A percentile compares a stretch with the other conserved stretches of the same genome.
phyloP scores from a whole-genome alignment of 306 rosid genomes.

The Cyamopsis tetragonoloba region DNA sequence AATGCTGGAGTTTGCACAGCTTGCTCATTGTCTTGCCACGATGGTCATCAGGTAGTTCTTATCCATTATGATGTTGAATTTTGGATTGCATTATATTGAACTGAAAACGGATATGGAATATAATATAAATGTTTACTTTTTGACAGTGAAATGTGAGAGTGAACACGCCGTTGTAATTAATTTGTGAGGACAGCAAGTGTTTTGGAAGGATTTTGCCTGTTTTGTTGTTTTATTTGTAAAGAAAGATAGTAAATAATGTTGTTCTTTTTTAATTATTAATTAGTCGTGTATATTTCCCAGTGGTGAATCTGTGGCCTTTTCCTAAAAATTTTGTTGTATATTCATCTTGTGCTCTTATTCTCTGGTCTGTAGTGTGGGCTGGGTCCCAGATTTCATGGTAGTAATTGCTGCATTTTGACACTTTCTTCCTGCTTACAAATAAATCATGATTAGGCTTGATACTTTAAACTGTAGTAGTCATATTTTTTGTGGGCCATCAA shows the following conservation, averaged over 20 bases:
- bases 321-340: background rate
- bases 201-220: background rate
- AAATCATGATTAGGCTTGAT: background rate
- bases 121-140: background rate
- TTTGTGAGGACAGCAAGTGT: background rate
- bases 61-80: background rate
- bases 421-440: background rate
- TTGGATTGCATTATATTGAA: constrained; percentile 6
- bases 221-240: background rate
- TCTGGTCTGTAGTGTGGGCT: background rate
- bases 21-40: constrained; percentile 96
- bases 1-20: constrained; percentile 99
- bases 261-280: background rate
- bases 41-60: constrained; percentile 83
- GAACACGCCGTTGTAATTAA: background rate
- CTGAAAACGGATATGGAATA: background rate
- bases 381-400: constrained; percentile 10
- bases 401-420: background rate
- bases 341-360: background rate
- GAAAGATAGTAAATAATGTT: background rate
- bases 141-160: background rate
- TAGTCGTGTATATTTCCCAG: background rate
- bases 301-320: background rate
- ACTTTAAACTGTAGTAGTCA: background rate
- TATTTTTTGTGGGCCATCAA: background rate